phyloP scores from a whole-genome alignment of 371 early-diverging fungal species.

The Massospora cicadina region DNA sequence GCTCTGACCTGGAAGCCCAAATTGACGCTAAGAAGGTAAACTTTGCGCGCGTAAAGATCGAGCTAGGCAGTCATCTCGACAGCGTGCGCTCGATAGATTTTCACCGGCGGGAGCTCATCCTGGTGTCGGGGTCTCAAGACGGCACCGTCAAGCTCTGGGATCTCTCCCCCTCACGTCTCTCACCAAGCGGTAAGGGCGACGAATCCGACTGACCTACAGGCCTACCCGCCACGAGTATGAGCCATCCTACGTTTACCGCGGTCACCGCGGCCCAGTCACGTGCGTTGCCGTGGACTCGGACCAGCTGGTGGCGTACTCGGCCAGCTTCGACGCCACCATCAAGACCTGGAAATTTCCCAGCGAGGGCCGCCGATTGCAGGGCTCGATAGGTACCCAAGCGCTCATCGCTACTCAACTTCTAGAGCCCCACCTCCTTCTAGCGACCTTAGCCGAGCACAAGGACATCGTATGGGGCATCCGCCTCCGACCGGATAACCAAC shows the following conservation, averaged over 20 bases:
- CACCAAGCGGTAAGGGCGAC: constrained; percentile 5
- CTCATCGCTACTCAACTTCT: background rate
- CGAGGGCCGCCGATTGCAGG: background rate
- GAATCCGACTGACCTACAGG: constrained; percentile 1
- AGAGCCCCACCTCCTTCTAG: constrained; percentile 33
- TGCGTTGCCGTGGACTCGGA: constrained; percentile 39
- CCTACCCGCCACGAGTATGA: constrained; percentile 30
- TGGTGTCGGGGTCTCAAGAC: constrained; percentile 69
- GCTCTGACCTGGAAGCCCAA: constrained; percentile 38
- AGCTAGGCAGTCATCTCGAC: constrained; percentile 54
- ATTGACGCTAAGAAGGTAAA: constrained; percentile 36
- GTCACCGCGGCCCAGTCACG: constrained; percentile 53
- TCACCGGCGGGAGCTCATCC: constrained; percentile 34
- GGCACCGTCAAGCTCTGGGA: constrained; percentile 61
- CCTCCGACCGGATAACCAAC: constrained; percentile 12
- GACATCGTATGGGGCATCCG: constrained; percentile 68
- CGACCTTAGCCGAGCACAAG: constrained; percentile 57
- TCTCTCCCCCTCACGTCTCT: constrained; percentile 11
- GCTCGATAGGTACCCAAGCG: constrained; percentile 12
- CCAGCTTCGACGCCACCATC: constrained; percentile 55
- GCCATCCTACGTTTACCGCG: constrained; percentile 58
- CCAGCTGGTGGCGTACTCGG: constrained; percentile 42
- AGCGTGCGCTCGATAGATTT: constrained; percentile 51
- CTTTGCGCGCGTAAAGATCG: background rate
- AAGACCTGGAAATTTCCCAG: constrained; percentile 51